Percentiles rank a stretch among this genome's conserved stretches.
phyloP scores from a whole-genome alignment of 208 protist species.

The Zelonia costaricensis region DNA sequence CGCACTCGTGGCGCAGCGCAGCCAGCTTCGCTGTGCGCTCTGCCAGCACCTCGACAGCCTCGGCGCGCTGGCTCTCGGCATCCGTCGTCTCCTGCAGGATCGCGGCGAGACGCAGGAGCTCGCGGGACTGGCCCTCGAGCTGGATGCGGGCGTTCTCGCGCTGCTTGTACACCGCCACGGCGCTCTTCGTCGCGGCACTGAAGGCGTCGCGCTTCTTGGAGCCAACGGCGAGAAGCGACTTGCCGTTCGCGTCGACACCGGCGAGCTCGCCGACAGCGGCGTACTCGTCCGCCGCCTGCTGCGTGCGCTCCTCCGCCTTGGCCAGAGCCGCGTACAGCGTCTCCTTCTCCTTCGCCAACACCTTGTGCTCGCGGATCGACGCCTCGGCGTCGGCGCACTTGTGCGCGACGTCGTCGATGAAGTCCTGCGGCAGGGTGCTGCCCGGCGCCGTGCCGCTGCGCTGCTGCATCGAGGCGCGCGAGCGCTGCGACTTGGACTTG shows the following conservation, averaged over 20 bases:
- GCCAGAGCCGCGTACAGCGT: slow-evolving; percentile 21
- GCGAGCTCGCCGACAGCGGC: slow-evolving; percentile 29
- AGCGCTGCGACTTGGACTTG: slow-evolving; percentile 20
- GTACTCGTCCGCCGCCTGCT: slow-evolving; percentile 39
- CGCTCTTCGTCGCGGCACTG: slow-evolving; percentile 23
- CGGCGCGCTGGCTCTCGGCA: slow-evolving; percentile 48
- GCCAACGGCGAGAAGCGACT: slow-evolving; percentile 17
- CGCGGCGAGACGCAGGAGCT: slow-evolving; percentile 46
- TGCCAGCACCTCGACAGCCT: slow-evolving; percentile 48
- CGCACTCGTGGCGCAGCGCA: slow-evolving; percentile 42
- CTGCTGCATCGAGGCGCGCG: slow-evolving; percentile 12
- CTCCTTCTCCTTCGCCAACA: slow-evolving; percentile 40
- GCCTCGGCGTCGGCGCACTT: slow-evolving; percentile 47
- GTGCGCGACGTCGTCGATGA: slow-evolving; percentile 52
- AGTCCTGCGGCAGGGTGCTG: slow-evolving; percentile 44
- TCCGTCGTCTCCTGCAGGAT: slow-evolving; percentile 51
- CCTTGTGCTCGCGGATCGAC: slow-evolving; percentile 28
- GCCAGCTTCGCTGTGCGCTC: slow-evolving; percentile 56
- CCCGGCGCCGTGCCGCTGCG: slow-evolving; percentile 1
- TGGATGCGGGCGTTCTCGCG: slow-evolving; percentile 46
- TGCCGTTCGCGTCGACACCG: slow-evolving; percentile 34
- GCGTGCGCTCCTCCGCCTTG: slow-evolving; percentile 16
- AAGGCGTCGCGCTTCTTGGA: slow-evolving; percentile 37
- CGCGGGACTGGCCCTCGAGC: slow-evolving; percentile 40
- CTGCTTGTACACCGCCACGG: slow-evolving; percentile 35